phyloP scores from a whole-genome alignment of 345 rosid species.

The Mangifera indica region DNA sequence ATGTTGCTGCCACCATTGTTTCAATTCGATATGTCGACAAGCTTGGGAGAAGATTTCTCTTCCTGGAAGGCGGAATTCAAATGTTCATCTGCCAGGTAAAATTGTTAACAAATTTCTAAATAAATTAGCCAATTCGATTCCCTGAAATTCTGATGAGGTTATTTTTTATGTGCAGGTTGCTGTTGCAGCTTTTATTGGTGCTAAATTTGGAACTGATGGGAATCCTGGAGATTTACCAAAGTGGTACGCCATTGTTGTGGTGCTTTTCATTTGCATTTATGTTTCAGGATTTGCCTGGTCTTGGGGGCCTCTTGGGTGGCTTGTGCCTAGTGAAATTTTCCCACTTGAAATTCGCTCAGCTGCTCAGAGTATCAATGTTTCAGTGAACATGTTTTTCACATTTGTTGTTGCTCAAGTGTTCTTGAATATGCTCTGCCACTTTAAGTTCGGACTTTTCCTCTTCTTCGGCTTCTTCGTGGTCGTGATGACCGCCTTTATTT shows the following conservation, averaged over 20 bases:
- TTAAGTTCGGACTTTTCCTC: slow-evolving; percentile 71
- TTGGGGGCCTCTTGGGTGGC: slow-evolving; percentile 95
- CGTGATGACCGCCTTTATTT: slow-evolving; percentile 53
- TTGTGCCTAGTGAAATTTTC: slow-evolving; percentile 91
- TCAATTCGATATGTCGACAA: slow-evolving; percentile 81
- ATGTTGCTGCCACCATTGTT: slow-evolving; percentile 60
- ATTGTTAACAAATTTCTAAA: neutral
- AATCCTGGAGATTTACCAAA: slow-evolving; percentile 61
- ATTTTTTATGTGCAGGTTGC: slow-evolving; percentile 26
- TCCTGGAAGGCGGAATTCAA: slow-evolving; percentile 80
- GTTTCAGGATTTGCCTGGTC: slow-evolving; percentile 93
- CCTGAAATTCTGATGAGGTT: too few species aligned
- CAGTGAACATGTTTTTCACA: slow-evolving; percentile 89
- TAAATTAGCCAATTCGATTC: too few species aligned
- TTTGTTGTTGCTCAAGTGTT: slow-evolving; percentile 73
- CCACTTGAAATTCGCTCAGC: slow-evolving; percentile 88
- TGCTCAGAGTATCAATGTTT: slow-evolving; percentile 84
- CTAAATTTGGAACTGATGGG: slow-evolving; percentile 74
- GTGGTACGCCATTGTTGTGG: slow-evolving; percentile 85
- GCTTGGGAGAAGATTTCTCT: slow-evolving; percentile 81
- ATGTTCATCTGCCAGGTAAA: slow-evolving; percentile 86
- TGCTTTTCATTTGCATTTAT: slow-evolving; percentile 77
- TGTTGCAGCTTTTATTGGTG: slow-evolving; percentile 73
- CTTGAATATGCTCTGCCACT: slow-evolving; percentile 72
- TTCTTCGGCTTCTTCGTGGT: slow-evolving; percentile 65